phyloP scores from a whole-genome alignment of 2,329 filamentous ascomycete species.

The Xylariales sp. region DNA sequence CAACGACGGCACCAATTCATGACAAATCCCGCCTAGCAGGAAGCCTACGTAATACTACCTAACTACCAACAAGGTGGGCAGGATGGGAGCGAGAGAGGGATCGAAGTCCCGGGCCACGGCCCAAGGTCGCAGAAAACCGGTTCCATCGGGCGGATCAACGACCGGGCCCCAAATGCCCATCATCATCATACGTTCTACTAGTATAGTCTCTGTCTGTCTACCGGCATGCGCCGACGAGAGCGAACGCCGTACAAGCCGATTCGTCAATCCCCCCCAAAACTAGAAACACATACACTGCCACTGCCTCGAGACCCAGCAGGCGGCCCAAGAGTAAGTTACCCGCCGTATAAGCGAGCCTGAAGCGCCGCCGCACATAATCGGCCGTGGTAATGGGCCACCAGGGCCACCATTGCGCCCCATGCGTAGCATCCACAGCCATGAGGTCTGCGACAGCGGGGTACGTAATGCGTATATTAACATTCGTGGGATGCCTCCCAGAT shows the following conservation, averaged over 20 bases:
- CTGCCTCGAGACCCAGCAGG: not conserved
- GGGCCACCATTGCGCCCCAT: not conserved
- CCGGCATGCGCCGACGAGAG: not conserved
- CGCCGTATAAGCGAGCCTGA: not conserved
- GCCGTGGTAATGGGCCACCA: slow-evolving; percentile 16
- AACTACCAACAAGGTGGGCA: not conserved
- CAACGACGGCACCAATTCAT: not conserved
- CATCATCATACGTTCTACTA: not conserved
- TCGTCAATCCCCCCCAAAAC: slow-evolving; percentile 9
- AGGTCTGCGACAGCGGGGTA: not conserved
- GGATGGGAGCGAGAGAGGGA: not conserved
- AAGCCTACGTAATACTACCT: not conserved
- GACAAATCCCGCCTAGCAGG: not conserved
- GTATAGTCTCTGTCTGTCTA: not conserved
- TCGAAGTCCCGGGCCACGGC: not conserved
- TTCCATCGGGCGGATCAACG: not conserved
- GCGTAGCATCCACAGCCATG: not conserved
- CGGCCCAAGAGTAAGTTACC: too few relatives aligned
- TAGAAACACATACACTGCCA: too few relatives aligned
- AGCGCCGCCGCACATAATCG: slow-evolving; percentile 20
- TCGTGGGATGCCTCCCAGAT: slow-evolving; percentile 24
- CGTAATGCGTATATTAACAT: slow-evolving; percentile 23
- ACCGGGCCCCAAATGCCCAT: not conserved
- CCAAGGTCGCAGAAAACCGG: slow-evolving; percentile 3
- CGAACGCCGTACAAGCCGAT: slow-evolving; percentile 14